Evolutionary conservation across 148 eudicot genomes (phyloP), one percentile per base, ranked within the genome.

Genomic region (Silene conica): DNA sequence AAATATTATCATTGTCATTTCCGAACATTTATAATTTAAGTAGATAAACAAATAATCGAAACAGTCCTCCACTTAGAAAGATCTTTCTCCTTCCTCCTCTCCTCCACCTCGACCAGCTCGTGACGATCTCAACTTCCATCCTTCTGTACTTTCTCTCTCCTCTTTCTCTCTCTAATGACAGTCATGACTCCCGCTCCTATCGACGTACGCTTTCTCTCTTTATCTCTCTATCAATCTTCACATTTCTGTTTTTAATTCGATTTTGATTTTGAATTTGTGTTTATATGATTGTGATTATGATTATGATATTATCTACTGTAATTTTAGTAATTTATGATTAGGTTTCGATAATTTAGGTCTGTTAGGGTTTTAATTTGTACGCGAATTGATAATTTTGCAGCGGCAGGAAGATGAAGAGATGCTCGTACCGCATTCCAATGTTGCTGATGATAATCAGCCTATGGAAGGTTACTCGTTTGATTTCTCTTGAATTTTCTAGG

Each of bases 371-470:
- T 65, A 18, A 31, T 34, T 74, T 66, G 31, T 73, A 11, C 25
- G n/a, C 4, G 2, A 14, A 38, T 38, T 38, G 43, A 6, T 38
- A 38, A 15, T 3, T n/a, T 69, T 76, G 63, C 58, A 75, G 85
- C 85, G 88, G 90, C 94, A 84, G 73, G 97, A 87, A 68, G 97
- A 89, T 52, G 95, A 88, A 8, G 92, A 89, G 85, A 92, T 92
- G 95, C 97, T 92, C 18, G 92, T 92, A 18, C 95, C 97, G 8
- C 89, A 84, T 79, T 72, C 90, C 0, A 89, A 92, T 38, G 26
- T 84, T 22, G 80, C 85, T 48, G 89, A 83, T 73, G 79, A 87
- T 54, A 89, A 87, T 43, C 95, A 89, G 81, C 95, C 97, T 18
- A 89, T 92, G 97, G 97, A 92, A 86, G 97, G 97, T 92, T 31